Percentiles rank a stretch among this genome's conserved stretches.
Evolutionary conservation across 140 eudicot species (phyloP).

Genomic region (Ambrosia hybrid): DNA sequence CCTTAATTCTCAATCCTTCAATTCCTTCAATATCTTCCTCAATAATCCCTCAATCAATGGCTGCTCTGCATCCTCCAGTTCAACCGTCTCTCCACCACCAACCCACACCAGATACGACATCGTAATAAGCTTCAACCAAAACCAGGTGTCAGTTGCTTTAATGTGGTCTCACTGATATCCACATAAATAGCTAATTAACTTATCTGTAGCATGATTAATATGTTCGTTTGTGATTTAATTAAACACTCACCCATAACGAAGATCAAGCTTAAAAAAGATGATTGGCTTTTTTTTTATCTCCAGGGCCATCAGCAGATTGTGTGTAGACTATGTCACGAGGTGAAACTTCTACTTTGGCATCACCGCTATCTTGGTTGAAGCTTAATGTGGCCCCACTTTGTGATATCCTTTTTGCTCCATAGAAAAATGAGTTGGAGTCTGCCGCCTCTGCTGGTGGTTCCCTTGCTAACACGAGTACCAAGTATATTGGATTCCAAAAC

Average conservation of each 20-base stretch:
- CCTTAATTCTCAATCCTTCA: too few relatives aligned
- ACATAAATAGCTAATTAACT: not conserved
- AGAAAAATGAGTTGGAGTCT: slow-evolving; percentile 42
- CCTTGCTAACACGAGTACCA: not conserved
- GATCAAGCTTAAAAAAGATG: slow-evolving; percentile 78
- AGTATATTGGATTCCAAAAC: slow-evolving; percentile 38
- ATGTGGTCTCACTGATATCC: too few relatives aligned
- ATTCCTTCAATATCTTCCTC: too few relatives aligned
- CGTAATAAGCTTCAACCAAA: slow-evolving; percentile 5
- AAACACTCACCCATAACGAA: slow-evolving; percentile 80
- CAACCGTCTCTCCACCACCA: too few relatives aligned
- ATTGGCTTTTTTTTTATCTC: slow-evolving; percentile 56
- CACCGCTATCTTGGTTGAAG: slow-evolving; percentile 76
- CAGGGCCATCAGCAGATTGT: slow-evolving; percentile 80
- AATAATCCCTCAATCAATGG: too few relatives aligned
- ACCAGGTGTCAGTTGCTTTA: slow-evolving; percentile 67
- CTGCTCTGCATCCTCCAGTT: too few relatives aligned
- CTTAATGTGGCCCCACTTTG: slow-evolving; percentile 64
- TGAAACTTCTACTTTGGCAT: slow-evolving; percentile 92
- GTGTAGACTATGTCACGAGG: slow-evolving; percentile 91
- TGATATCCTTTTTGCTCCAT: slow-evolving; percentile 67
- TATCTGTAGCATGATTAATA: not conserved
- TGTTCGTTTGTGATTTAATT: slow-evolving; percentile 4
- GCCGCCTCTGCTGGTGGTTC: not conserved
- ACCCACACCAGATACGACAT: too few relatives aligned